A percentile compares a stretch with the other conserved stretches of the same genome.
These are phyloP conservation scores for Cladosporium cucumerinum DNA, from an alignment of 2,329 filamentous ascomycete genomes.

Conservation along the genomic window DNA sequence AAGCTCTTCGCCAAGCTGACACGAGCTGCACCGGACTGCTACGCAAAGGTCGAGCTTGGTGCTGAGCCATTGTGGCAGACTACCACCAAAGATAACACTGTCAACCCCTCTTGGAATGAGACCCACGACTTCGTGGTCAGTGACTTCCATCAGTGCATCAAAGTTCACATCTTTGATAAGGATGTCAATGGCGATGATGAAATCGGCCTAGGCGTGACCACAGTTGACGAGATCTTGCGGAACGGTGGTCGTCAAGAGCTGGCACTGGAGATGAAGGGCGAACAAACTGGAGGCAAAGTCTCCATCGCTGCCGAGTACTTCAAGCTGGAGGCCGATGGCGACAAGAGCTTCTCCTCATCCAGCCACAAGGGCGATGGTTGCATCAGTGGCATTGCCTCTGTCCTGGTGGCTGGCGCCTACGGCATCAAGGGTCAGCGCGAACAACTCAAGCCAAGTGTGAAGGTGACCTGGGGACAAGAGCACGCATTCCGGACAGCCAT, in stretches of 20 bases:
- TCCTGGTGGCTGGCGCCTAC: slow-evolving; percentile 44
- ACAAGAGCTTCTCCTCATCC: slow-evolving; percentile 31
- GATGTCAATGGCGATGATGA: slow-evolving; percentile 45
- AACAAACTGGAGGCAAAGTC: slow-evolving; percentile 38
- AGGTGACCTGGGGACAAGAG: slow-evolving; percentile 43
- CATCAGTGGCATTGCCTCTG: slow-evolving; percentile 42
- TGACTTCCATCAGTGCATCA: slow-evolving; percentile 45
- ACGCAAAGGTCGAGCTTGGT: slow-evolving; percentile 44
- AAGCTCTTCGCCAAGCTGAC: slow-evolving; percentile 44
- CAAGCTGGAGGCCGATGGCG: slow-evolving; percentile 40
- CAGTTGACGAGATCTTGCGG: slow-evolving; percentile 41
- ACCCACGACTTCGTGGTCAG: slow-evolving; percentile 48
- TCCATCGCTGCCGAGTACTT: slow-evolving; percentile 41
- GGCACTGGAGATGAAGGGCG: slow-evolving; percentile 38
- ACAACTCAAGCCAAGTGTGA: slow-evolving; percentile 46
- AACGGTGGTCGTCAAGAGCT: slow-evolving; percentile 44
- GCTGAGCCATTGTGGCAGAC: slow-evolving; percentile 47
- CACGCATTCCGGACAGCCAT: slow-evolving; percentile 41
- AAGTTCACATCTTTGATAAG: slow-evolving; percentile 44
- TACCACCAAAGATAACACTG: slow-evolving; percentile 41
- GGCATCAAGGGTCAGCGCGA: slow-evolving; percentile 44
- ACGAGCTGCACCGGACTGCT: slow-evolving; percentile 49
- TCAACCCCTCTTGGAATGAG: slow-evolving; percentile 48
- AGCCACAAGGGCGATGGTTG: slow-evolving; percentile 30
- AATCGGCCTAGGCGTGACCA: slow-evolving; percentile 43